Evolutionary conservation across 164 flowering plant genomes (phyloP).

Genomic region (Cinnamomum chago): DNA sequence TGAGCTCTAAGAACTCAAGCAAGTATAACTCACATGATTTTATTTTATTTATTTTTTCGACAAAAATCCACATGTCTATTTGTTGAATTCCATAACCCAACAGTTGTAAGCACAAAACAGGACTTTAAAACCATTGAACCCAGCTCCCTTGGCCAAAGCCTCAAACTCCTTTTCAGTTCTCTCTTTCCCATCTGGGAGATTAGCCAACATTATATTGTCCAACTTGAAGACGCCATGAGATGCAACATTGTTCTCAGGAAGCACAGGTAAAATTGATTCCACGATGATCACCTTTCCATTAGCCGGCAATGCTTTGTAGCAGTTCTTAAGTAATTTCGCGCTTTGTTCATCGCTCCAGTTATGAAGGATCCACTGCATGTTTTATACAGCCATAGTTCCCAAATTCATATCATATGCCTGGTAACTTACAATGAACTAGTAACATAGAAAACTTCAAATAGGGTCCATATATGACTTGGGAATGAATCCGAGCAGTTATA

Average conservation of each 20-base stretch:
- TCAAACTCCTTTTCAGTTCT: conserved; percentile 21
- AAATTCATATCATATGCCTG: too few species aligned
- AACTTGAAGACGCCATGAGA: background rate
- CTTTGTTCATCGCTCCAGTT: conserved; percentile 23
- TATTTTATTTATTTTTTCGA: too few species aligned
- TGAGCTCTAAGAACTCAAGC: too few species aligned
- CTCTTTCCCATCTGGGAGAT: conserved; percentile 20
- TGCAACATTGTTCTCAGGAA: background rate
- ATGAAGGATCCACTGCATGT: conserved; percentile 20
- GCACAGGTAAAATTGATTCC: conserved; percentile 4
- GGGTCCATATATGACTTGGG: too few species aligned
- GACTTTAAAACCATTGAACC: conserved; percentile 7
- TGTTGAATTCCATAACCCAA: conserved; percentile 25
- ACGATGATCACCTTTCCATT: conserved; percentile 23
- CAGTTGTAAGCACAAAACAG: conserved; percentile 9
- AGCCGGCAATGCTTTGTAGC: conserved; percentile 25
- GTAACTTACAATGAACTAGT: too few species aligned
- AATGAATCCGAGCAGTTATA: too few species aligned
- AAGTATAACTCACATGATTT: too few species aligned
- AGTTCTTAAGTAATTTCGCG: conserved; percentile 19
- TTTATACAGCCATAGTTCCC: background rate
- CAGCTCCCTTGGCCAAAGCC: conserved; percentile 16
- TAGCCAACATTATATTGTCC: conserved; percentile 14
- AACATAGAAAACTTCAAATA: too few species aligned
- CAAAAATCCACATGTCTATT: background rate